Base-by-base conservation (phyloP, 2,329 filamentous ascomycete species). In the Pezicula rhizophila region DNA sequence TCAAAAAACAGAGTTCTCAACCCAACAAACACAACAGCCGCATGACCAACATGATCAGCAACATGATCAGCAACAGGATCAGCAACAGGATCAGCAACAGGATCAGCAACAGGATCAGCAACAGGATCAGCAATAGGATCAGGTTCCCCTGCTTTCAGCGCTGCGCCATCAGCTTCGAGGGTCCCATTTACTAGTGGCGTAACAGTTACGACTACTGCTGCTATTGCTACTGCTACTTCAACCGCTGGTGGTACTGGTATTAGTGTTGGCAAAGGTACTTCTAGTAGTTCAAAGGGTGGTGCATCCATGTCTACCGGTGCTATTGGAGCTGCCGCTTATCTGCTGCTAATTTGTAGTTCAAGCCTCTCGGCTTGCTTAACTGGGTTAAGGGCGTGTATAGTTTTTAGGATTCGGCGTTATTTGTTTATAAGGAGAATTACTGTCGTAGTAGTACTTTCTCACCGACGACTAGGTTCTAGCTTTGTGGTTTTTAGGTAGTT, bases 141-240 rank as follows among this genome's bases (percentile, higher is more conserved):
- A 8, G 35, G 35, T 34, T 60, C 68, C 0, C 71, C 76, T 4
- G 81, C 75, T 1, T 87, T 78, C 66, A 66, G 67, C 20, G 72
- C 72, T 48, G 81, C 78, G 4, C 71, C 69, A 5, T 69, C 72
- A 7, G 76, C 64, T 23, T 69, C 69, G 17, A 61, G 64, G 8
- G 61, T 71, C 5, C 78, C 80, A 0, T 83, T 79, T 63, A 84
- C 80, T 1, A 75, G 71, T 17, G 75, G 73, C 25, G 66, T 80
- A 33, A 60, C 73, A 1, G 66, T 68, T 2, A 66, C 77, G 0
- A 74, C 70, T 7, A 42, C 53, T 4, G 41, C 47, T 3, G 26
- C 37, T 11, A 42, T 42, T 2, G 48, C n/a, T 11, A 42, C 45
- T 4, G 48, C n/a, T 66, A 68, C 50, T 54, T 63, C 46, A 33